phyloP scores from a whole-genome alignment of 805 yeast species.

The Yarrowia bubula region DNA sequence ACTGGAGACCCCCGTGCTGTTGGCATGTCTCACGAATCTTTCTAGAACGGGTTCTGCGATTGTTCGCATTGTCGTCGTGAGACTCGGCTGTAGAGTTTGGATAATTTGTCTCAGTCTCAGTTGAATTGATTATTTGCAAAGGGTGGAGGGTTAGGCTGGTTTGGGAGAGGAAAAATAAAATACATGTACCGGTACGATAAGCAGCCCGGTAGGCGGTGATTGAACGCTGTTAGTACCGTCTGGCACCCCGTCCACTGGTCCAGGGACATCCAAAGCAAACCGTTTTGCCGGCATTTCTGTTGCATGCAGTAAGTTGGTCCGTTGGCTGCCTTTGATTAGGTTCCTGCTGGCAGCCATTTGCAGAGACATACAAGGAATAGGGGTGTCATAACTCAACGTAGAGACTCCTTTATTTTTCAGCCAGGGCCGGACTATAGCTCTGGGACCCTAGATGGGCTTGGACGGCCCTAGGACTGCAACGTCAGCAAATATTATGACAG shows the following conservation, averaged over 20 bases:
- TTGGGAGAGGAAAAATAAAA: neutral
- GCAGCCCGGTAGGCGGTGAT: no score
- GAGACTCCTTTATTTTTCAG: no score
- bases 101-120: neutral
- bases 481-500: neutral
- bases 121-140: neutral
- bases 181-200: neutral
- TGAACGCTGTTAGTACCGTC: no score
- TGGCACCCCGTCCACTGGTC: neutral
- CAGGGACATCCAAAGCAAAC: slow-evolving; percentile 3
- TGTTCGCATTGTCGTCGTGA: neutral
- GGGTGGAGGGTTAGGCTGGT: neutral
- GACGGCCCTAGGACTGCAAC: no score
- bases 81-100: neutral
- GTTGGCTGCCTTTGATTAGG: slow-evolving; percentile 20
- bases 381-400: neutral
- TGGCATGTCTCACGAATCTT: neutral
- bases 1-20: neutral
- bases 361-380: neutral
- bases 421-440: no score
- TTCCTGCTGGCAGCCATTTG: slow-evolving; percentile 22
- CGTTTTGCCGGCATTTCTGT: slow-evolving; percentile 16
- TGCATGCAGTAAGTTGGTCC: slow-evolving; percentile 22
- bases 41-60: neutral
- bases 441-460: no score